Base-by-base conservation (phyloP, 345 rosid species). In the Populus nigra region DNA sequence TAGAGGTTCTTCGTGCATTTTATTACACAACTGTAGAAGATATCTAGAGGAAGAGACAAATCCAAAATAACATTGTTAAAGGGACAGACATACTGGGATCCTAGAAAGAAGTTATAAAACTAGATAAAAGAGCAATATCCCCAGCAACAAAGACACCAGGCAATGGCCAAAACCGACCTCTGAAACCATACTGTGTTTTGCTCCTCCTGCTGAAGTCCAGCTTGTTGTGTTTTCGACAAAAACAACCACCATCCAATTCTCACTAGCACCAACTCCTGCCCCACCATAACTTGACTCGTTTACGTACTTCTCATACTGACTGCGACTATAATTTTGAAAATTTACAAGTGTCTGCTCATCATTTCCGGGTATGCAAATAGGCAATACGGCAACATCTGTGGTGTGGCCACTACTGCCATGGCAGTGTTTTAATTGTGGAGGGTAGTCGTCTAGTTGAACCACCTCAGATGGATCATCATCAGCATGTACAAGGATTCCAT, bases 201-300 rank as follows among this genome's bases (percentile, higher is more conserved):
- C 45, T 41, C 45, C 45, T 41, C 15, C 45, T 41, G 45, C 45
- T 41, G 45, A 41, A 41, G 12, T 41, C 45, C 45, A 13, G 50
- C 50, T 47, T 47, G 4, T 15, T 18, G 12, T 86, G 57, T 45
- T 87, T 0, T 89, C 85, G 0, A 82, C 76, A 69, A 95, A 69
- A 29, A 93, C 89, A 11, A 89, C 77, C 39, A 95, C 98, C 90
- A 88, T 91, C 99, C 98, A 92, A 63, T 93, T 87, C 9, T 89
- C 88, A 45, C 87, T 88, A 7, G 90, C 85, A 4, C 92, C 90
- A 4, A 91, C 67, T 17, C 97, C 99, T 0, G 85, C 90, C 0
- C 90, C 94, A 0, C 81, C 84, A 49, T 75, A 92, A 74, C 68
- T 83, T 5, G 96, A 85, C 78, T 92, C 88, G 23, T 93, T 95